Evolutionary conservation across 2,329 filamentous ascomycete genomes (phyloP).

Genomic region (Seiridium cupressi): DNA sequence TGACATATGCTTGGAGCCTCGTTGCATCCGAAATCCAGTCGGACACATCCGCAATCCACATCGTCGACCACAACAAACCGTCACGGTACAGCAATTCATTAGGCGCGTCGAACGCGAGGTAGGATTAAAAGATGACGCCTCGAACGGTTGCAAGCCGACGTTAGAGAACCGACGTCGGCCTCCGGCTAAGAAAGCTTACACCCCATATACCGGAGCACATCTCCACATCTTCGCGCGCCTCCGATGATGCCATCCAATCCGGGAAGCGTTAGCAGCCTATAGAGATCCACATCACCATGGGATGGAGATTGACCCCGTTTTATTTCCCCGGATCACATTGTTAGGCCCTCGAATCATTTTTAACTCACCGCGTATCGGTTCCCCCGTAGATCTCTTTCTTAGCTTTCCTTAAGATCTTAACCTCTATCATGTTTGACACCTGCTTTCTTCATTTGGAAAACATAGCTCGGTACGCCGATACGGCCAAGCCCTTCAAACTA

Average conservation of each 20-base stretch:
- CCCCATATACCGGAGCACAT: neutral
- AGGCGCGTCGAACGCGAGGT: no score
- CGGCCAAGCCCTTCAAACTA: no score
- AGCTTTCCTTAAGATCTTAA: neutral
- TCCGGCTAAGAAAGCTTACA: neutral
- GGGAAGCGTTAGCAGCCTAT: neutral
- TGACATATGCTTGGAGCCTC: no score
- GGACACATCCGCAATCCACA: no score
- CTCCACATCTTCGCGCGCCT: neutral
- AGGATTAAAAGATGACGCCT: no score
- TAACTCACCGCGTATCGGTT: neutral
- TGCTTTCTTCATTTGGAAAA: no score
- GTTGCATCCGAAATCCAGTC: no score
- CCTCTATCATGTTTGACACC: neutral
- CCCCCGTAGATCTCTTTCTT: neutral
- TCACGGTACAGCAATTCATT: no score
- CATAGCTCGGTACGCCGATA: no score
- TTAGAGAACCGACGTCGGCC: neutral
- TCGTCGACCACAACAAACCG: no score
- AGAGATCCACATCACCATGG: neutral
- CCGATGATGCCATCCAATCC: neutral
- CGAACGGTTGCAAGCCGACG: no score
- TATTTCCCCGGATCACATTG: neutral
- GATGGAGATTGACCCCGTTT: neutral
- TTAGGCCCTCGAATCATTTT: no score